These are phyloP conservation scores for Paecilomyces sp. DNA, from an alignment of 2,329 filamentous ascomycete species.

Conservation along the genomic window DNA sequence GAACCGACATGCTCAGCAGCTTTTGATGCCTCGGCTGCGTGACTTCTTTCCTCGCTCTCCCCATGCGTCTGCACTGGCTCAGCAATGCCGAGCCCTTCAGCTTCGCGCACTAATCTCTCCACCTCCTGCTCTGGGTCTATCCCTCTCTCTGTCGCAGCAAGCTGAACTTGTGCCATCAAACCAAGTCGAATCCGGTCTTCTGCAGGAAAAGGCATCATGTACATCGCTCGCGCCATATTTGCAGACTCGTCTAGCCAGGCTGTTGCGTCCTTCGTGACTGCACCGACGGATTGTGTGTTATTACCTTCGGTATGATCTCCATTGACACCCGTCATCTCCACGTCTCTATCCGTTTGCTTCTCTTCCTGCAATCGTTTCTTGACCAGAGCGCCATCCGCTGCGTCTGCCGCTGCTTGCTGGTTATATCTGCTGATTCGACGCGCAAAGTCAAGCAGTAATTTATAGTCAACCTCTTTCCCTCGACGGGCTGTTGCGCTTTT, in stretches of 20 bases:
- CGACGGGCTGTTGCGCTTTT: conserved; percentile 3
- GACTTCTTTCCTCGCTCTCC: conserved; percentile 24
- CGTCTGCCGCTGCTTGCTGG: conserved; percentile 36
- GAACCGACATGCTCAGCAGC: conserved; percentile 25
- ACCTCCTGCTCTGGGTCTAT: conserved; percentile 47
- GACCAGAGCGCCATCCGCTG: conserved; percentile 18
- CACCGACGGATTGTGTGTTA: conserved; percentile 23
- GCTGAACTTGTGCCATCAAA: conserved; percentile 38
- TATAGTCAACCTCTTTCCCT: conserved; percentile 36
- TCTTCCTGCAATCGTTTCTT: conserved; percentile 11
- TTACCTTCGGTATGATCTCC: conserved; percentile 13
- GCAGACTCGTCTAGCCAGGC: conserved; percentile 36
- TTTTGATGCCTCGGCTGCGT: conserved; percentile 23
- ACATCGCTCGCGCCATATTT: conserved; percentile 30
- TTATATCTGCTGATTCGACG: conserved; percentile 43
- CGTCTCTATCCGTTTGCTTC: conserved; percentile 17
- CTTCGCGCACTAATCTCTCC: conserved; percentile 41
- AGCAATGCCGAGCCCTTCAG: conserved; percentile 48
- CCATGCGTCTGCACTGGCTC: conserved; percentile 28
- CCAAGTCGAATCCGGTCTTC: conserved; percentile 39
- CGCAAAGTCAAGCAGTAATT: conserved; percentile 37
- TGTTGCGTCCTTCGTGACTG: conserved; percentile 33
- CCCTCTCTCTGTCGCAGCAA: conserved; percentile 47
- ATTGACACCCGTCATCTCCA: conserved; percentile 27
- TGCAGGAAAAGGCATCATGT: conserved; percentile 38